Percentiles rank a stretch among this genome's conserved stretches.
Conservation (phyloP, 305 asterid genomes). For the Fraxinus latifolia region DNA sequence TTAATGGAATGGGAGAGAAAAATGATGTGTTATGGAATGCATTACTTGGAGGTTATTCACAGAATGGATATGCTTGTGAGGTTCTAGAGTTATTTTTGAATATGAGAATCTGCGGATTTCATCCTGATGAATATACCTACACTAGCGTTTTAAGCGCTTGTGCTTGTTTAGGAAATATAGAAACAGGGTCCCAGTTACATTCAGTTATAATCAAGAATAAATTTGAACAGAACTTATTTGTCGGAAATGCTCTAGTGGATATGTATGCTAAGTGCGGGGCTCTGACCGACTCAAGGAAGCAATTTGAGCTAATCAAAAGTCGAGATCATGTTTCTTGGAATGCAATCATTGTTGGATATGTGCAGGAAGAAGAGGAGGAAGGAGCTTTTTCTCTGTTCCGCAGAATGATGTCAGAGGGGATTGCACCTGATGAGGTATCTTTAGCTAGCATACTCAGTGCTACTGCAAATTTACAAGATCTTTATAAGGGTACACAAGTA, state of each 20-base stretch:
- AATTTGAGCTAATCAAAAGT: conserved; percentile 50
- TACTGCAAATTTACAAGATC: conserved; percentile 49
- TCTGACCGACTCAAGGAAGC: conserved; percentile 52
- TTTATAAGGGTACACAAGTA: conserved; percentile 57
- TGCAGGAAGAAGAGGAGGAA: conserved; percentile 61
- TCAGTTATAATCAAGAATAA: conserved; percentile 56
- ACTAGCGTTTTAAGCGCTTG: conserved; percentile 85
- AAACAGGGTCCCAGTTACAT: conserved; percentile 65
- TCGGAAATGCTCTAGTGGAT: conserved; percentile 83
- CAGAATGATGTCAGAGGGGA: conserved; percentile 51
- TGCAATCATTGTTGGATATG: conserved; percentile 78
- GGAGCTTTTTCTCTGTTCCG: conserved; percentile 65
- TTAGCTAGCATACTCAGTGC: conserved; percentile 81
- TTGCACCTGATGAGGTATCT: conserved; percentile 76
- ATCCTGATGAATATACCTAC: conserved; percentile 71
- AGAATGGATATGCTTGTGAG: conserved; percentile 61
- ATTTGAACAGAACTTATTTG: conserved; percentile 55
- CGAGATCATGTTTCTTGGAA: conserved; percentile 86
- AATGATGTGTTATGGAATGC: conserved; percentile 81
- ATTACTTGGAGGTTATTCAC: conserved; percentile 72
- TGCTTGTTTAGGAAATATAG: conserved; percentile 51
- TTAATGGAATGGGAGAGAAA: conserved; percentile 54
- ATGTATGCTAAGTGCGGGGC: conserved; percentile 86
- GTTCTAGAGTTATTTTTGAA: conserved; percentile 51
- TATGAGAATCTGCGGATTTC: conserved; percentile 52